A percentile compares a stretch with the other conserved stretches of the same genome.
These are phyloP conservation scores for Plasmodium falciparum DNA, from an alignment of 169 alveolate genomes.

Conservation along the genomic window DNA sequence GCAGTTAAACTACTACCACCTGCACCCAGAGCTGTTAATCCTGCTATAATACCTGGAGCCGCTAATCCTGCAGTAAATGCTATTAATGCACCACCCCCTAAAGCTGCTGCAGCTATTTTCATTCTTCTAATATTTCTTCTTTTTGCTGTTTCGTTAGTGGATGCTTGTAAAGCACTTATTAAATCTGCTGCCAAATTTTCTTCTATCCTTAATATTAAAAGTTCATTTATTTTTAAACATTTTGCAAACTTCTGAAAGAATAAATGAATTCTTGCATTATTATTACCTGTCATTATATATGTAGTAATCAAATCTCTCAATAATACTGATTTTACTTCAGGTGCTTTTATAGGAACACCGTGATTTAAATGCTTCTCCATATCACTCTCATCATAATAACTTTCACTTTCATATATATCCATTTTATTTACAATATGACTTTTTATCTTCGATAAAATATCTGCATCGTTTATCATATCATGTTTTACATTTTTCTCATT, in stretches of 20 bases:
- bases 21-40: conserved; percentile 84
- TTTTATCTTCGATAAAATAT: conserved; percentile 12
- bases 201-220: conserved; percentile 81
- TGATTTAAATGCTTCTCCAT: conserved; percentile 28
- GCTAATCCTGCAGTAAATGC: conserved; percentile 93
- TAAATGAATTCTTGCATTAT: conserved; percentile 84
- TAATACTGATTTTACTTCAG: conserved; percentile 79
- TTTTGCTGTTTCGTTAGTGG: conserved; percentile 77
- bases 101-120: conserved; percentile 89
- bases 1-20: conserved; percentile 87
- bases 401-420: conserved; percentile 17
- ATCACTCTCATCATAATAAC: conserved; percentile 54
- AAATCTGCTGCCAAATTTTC: conserved; percentile 84
- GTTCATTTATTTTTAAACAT: conserved; percentile 80
- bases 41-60: conserved; percentile 92
- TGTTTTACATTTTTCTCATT: not conserved
- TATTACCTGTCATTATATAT: conserved; percentile 84
- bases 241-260: conserved; percentile 80
- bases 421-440: not conserved
- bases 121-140: conserved; percentile 79
- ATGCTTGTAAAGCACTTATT: conserved; percentile 80
- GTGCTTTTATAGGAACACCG: conserved; percentile 74
- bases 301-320: conserved; percentile 81
- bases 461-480: not conserved
- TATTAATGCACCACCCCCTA: conserved; percentile 90